Evolutionary conservation across 176 grass and related monocot species (phyloP), one percentile per base, ranked within the genome.

Genomic region (Tillandsia leiboldiana): DNA sequence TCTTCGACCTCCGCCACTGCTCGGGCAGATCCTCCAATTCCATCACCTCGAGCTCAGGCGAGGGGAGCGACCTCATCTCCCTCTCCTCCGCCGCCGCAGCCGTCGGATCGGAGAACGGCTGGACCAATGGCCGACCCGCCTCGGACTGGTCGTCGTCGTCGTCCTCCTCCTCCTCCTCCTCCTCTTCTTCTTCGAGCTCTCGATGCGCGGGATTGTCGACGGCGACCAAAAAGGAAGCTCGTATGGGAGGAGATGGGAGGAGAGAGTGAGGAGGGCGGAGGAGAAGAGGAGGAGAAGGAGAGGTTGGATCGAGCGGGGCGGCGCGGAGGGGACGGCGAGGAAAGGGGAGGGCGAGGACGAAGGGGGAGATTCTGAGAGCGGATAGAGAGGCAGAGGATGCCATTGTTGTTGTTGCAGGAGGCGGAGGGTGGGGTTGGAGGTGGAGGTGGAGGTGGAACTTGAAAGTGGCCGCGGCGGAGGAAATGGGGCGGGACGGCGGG

Each of bases 1-100:
- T 90, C 82, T 78, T 87, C 4, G 94, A 80, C 65, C 94, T 81
- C 78, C 94, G 82, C 94, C 94, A 99, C 74, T 86, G 74, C 94
- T 99, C 94, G 8, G 89, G 89, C 51, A 99, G 78, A 65, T 93
- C 94, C 72, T 92, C 94, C 50, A 99, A 83, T 72, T 93, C 86
- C 26, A 72, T 72, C 74, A 90, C 86, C 69, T 84, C 72, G 66
- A 97, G 75, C 58, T 83, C 84, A 17, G 86, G 94, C 11, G 89
- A 88, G 58, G 79, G 48, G 47, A 87, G 61, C 51, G 82, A 77
- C 42, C 66, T 69, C 33, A 77, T 58, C 9, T 91, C 89, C 84
- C 63, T 90, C 79, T 77, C 75, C 11, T 76, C 81, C 53, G 66
- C 70, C 57, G 29, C 73, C n/a, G 72, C 79, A 80, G 78, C 82